Conservation (phyloP, 768 basidiomycete genomes). For the Russula emetica region DNA sequence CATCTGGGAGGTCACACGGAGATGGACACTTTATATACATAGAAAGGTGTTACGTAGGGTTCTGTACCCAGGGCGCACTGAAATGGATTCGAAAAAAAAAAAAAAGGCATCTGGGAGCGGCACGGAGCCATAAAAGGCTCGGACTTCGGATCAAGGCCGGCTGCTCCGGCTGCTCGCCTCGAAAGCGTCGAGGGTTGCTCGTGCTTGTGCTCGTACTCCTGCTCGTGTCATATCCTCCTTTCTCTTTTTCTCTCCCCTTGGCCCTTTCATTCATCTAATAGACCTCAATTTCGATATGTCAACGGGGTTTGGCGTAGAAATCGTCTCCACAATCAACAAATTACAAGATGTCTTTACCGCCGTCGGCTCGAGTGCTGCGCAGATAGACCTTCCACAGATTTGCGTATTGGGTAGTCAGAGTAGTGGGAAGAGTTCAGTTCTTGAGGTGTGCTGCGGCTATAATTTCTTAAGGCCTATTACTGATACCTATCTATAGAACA, state of each 20-base stretch:
- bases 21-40: too few species aligned
- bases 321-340: slow-evolving; percentile 79
- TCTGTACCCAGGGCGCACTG: too few species aligned
- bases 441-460: slow-evolving; percentile 57
- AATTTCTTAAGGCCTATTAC: not conserved
- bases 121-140: not conserved
- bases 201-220: slow-evolving; percentile 4
- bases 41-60: too few species aligned
- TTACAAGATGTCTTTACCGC: slow-evolving; percentile 88
- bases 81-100: too few species aligned
- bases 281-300: slow-evolving; percentile 36
- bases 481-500: slow-evolving; percentile 59
- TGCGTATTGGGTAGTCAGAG: slow-evolving; percentile 89
- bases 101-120: too few species aligned
- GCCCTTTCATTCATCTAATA: slow-evolving; percentile 7
- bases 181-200: not conserved
- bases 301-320: slow-evolving; percentile 72
- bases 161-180: not conserved
- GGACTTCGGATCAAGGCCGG: not conserved
- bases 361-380: slow-evolving; percentile 69
- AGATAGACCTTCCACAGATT: slow-evolving; percentile 89
- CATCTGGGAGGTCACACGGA: too few species aligned
- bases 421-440: slow-evolving; percentile 89
- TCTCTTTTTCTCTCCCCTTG: not conserved
- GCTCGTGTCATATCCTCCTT: not conserved